Base-by-base conservation (phyloP, 2,329 filamentous ascomycete species). In the Colletotrichum filicis region DNA sequence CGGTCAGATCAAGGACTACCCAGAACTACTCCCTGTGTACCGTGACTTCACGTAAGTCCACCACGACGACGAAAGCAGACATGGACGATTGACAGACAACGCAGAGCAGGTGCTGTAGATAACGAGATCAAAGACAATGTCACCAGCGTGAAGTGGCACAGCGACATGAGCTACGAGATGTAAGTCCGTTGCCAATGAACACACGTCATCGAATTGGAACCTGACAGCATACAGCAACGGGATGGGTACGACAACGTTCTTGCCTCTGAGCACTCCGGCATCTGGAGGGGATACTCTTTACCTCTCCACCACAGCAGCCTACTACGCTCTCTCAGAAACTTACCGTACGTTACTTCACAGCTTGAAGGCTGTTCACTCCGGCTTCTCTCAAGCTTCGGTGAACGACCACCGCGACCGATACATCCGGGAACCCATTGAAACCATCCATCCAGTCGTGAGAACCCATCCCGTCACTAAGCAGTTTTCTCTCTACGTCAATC, bases 351-450 rank as follows among this genome's bases (percentile, higher is more conserved):
- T 49, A 8, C 42, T 49, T 49, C 42, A 49, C 8, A 49, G 42
- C 42, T n/a, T 49, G 42, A 49, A 49, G 19, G 42, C 42, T 49
- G 42, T 49, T 49, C 19, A 49, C 19, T 49, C 42, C 3, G 42
- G 42, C 42, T 49, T 49, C 19, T 49, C 42, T n/a, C 19, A 49
- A 49, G 42, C 42, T 22, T 49, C 42, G 42, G 42, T 49, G 42
- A n/a, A 49, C 42, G 42, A n/a, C 19, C 8, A 49, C 19, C 42
- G 42, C 16, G 42, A 49, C 42, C 32, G 67, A 2, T 52, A 66
- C 35, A 70, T 52, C 12, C 65, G 67, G 14, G 67, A 70, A 24
- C 67, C 60, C 3, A 59, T 70, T 11, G 67, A 57, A 26, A 58
- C 60, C 0, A 53, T 70, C 1, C 67, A 70, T 12, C 67, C 67